Percentiles rank a stretch among this genome's conserved stretches.
Conservation (phyloP, 1,284 basidiomycete species). For the Xanthoconium separans region DNA sequence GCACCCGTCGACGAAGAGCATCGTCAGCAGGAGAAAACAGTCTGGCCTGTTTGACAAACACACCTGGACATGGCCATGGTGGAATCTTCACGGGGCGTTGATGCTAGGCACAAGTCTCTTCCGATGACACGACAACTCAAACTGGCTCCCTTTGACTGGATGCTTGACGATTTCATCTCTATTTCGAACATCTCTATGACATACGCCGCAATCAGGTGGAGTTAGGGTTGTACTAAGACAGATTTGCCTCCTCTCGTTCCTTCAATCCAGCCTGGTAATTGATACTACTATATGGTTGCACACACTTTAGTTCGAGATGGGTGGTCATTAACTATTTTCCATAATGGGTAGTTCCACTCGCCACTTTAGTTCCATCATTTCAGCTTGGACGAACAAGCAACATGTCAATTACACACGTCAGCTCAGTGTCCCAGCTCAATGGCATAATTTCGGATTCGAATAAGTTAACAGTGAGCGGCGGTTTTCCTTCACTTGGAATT, state of each 20-base stretch:
- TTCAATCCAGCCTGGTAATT: too few species aligned
- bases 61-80: neutral
- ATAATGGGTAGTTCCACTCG: neutral
- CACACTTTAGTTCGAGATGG: neutral
- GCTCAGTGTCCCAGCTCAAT: slow-evolving; percentile 61
- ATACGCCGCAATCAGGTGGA: neutral
- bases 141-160: neutral
- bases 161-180: neutral
- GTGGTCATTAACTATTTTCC: neutral
- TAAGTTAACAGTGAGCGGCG: slow-evolving; percentile 58
- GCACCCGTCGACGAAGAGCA: slow-evolving; percentile 28
- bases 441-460: slow-evolving; percentile 57
- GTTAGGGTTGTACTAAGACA: slow-evolving; percentile 7
- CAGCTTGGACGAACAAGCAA: neutral
- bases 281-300: too few species aligned
- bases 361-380: neutral
- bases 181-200: neutral
- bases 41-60: slow-evolving; percentile 6
- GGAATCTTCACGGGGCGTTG: neutral
- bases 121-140: neutral
- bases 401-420: slow-evolving; percentile 64
- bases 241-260: neutral
- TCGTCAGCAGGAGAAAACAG: slow-evolving; percentile 31
- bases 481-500: neutral
- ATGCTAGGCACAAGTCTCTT: neutral